Conservation (phyloP, 768 basidiomycete species). For the Lactarius tabidus region DNA sequence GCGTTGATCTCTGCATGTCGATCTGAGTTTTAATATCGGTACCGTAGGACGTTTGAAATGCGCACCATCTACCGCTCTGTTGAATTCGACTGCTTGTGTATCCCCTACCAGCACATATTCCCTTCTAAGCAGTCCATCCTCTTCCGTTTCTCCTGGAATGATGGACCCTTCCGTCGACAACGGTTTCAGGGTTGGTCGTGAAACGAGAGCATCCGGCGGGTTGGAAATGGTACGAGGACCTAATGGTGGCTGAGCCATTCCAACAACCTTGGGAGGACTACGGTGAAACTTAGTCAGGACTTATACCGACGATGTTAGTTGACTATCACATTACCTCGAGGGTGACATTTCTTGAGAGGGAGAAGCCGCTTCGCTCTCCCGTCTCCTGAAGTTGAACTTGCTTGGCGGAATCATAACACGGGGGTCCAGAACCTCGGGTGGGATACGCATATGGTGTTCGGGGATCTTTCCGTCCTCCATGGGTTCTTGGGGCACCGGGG, state of each 20-base stretch:
- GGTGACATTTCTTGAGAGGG: conserved; percentile 10
- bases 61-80: conserved; percentile 85
- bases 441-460: conserved; percentile 70
- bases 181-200: conserved; percentile 24
- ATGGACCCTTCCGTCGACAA: conserved; percentile 57
- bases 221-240: not conserved
- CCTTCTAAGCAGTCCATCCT: conserved; percentile 70
- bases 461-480: conserved; percentile 43
- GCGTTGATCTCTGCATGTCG: conserved; percentile 54
- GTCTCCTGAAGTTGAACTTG: conserved; percentile 66
- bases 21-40: conserved; percentile 12
- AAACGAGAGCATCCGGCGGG: not conserved
- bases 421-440: conserved; percentile 76
- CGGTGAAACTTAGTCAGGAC: not conserved
- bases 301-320: too few relatives aligned
- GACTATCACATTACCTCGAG: conserved; percentile 9
- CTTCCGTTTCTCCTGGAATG: conserved; percentile 81
- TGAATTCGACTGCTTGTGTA: conserved; percentile 85
- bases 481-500: conserved; percentile 28
- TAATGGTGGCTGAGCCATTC: not conserved
- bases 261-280: conserved; percentile 5
- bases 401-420: conserved; percentile 80
- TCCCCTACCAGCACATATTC: conserved; percentile 97
- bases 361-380: conserved; percentile 21
- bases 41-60: conserved; percentile 2